Conservation (phyloP, 1,284 basidiomycete genomes). For the Phylloboletellus chloephorus region DNA sequence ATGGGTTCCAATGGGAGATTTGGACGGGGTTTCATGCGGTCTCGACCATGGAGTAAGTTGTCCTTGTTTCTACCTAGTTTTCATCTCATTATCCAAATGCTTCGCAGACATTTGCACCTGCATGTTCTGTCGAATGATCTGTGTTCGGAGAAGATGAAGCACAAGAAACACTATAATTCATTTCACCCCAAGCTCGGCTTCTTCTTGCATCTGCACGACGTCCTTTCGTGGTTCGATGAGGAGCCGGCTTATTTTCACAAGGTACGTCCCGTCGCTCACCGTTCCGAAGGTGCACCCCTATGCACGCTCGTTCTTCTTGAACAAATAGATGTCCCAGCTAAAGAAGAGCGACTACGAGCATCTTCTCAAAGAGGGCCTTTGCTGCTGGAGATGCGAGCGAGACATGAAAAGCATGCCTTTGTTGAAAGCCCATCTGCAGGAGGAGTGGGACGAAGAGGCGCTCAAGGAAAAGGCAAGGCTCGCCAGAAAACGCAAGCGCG, state of each 20-base stretch:
- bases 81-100: background rate
- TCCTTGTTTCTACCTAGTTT: background rate
- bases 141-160: constrained; percentile 70
- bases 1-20: constrained; percentile 78
- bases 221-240: constrained; percentile 70
- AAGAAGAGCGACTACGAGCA: constrained; percentile 53
- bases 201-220: constrained; percentile 75
- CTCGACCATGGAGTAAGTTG: constrained; percentile 67
- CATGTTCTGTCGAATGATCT: constrained; percentile 87
- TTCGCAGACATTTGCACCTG: constrained; percentile 72
- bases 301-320: background rate
- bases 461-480: constrained; percentile 36
- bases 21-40: constrained; percentile 85
- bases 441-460: constrained; percentile 51
- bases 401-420: constrained; percentile 68
- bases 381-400: constrained; percentile 64
- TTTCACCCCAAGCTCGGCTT: constrained; percentile 87
- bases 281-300: constrained; percentile 1
- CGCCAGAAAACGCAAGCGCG: constrained; percentile 35
- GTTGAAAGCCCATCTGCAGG: constrained; percentile 68
- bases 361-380: constrained; percentile 61
- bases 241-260: constrained; percentile 47
- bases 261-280: constrained; percentile 31
- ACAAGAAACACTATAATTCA: constrained; percentile 93
- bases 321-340: constrained; percentile 49